phyloP scores from a whole-genome alignment of 2,329 filamentous ascomycete genomes.

The Dactylellina drechsleri region DNA sequence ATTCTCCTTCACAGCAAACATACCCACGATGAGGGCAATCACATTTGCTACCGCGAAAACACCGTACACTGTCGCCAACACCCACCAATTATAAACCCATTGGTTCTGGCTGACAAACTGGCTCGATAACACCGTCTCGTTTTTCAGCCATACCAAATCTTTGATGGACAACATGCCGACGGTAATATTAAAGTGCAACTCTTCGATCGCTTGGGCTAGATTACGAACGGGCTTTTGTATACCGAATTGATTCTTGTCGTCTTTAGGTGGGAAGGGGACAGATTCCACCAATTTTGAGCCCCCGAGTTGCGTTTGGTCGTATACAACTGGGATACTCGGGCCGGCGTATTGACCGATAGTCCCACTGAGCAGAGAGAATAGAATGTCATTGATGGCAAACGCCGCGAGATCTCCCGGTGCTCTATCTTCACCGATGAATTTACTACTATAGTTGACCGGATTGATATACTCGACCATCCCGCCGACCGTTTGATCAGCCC shows the following conservation, averaged over 20 bases:
- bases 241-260: constrained; percentile 67
- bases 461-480: constrained; percentile 13
- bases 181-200: constrained; percentile 22
- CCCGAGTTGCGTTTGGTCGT: constrained; percentile 12
- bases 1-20: constrained; percentile 15
- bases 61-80: constrained; percentile 13
- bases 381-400: constrained; percentile 14
- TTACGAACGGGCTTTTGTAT: constrained; percentile 68
- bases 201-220: constrained; percentile 12
- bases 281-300: constrained; percentile 13
- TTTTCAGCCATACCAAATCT: constrained; percentile 12
- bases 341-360: constrained; percentile 4
- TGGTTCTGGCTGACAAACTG: constrained; percentile 10
- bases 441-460: neutral
- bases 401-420: constrained; percentile 13
- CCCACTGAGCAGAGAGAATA: constrained; percentile 12
- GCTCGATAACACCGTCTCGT: constrained; percentile 15
- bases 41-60: constrained; percentile 10
- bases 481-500: constrained; percentile 5
- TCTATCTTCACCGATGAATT: neutral
- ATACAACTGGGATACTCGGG: neutral
- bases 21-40: constrained; percentile 1
- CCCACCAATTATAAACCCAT: constrained; percentile 13
- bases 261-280: constrained; percentile 60
- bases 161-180: constrained; percentile 21